Evolutionary conservation across 2,329 filamentous ascomycete species (phyloP), one percentile per base, ranked within the genome.

Genomic region (Parastagonospora avenae): DNA sequence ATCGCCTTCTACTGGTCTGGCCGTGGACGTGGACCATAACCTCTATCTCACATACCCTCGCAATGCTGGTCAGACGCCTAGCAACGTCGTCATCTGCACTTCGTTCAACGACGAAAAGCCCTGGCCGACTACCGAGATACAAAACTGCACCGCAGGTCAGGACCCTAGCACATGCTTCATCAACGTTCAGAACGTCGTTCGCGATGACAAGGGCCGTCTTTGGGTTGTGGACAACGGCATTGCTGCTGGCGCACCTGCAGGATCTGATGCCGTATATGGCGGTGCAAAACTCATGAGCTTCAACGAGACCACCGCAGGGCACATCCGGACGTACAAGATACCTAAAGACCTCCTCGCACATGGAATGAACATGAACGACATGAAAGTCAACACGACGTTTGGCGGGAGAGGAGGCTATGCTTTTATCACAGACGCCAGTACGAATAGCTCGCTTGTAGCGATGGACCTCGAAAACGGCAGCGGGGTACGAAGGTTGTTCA

Each of bases 141-240:
- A 77, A 56, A 76, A 75, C 40, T 76, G 75, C 51, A 70, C 69
- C 0, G 28, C 58, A 0, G 64, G 60, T 5, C 75, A 77, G 50
- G 69, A 77, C 45, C 67, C 64, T 11, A 70, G 71, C 37, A 73
- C 71, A 4, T 78, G 76, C 64, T 78, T 78, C 62, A 69, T 77
- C 62, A 78, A 78, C 45, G 73, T 77, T 4, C 76, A 77, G 55
- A 78, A 77, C 41, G 66, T 77, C n/a, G 71, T 78, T 7, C 65
- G 76, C 9, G 76, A 77, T 48, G 66, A 69, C 5, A 50, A 67
- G 8, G 67, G 70, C 15, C 69, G 72, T 35, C 60, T 78, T 9
- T 78, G 75, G 74, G 61, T 76, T 5, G 66, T 78, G 11, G 76
- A 78, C 52, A 74, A 63, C 29, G 76, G 76, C 2, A 75, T 77